Evolutionary conservation across 176 grass and related monocot genomes (phyloP).

Genomic region (Musa acuminata): DNA sequence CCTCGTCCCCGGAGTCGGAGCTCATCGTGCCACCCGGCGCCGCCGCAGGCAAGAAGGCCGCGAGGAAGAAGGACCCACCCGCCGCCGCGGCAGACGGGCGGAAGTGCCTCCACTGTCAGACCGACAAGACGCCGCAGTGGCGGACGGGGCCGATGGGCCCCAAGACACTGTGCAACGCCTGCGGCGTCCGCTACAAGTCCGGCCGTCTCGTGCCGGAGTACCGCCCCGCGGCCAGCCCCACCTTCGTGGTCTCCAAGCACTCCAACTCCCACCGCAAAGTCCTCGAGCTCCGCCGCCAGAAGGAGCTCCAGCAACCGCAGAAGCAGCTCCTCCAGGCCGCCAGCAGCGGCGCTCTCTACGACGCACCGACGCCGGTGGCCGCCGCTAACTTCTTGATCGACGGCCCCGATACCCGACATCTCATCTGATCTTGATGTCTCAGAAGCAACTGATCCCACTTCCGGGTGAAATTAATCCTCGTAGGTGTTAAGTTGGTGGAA

Average conservation of each 20-base stretch:
- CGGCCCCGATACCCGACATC: slow-evolving; percentile 6
- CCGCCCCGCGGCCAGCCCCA: slow-evolving; percentile 17
- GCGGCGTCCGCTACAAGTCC: slow-evolving; percentile 23
- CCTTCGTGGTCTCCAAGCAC: slow-evolving; percentile 17
- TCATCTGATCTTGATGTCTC: not conserved
- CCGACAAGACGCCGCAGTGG: slow-evolving; percentile 25
- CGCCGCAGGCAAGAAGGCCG: not conserved
- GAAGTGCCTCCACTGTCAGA: slow-evolving; percentile 16
- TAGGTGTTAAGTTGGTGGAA: not conserved
- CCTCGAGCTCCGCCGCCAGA: slow-evolving; percentile 28
- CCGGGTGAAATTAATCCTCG: not conserved
- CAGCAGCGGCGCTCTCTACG: not conserved
- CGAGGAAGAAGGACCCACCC: slow-evolving; percentile 9
- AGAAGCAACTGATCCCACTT: not conserved
- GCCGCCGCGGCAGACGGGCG: slow-evolving; percentile 15
- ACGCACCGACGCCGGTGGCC: not conserved
- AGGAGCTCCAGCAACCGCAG: slow-evolving; percentile 4
- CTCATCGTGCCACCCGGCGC: not conserved
- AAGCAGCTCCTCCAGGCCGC: no score
- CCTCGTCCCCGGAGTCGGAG: slow-evolving; percentile 10
- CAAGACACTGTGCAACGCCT: slow-evolving; percentile 22
- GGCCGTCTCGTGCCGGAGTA: slow-evolving; percentile 19
- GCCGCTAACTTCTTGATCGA: slow-evolving; percentile 5
- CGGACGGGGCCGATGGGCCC: slow-evolving; percentile 21
- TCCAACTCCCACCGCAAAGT: slow-evolving; percentile 25